Conservation (phyloP, 2,329 filamentous ascomycete species). For the Myotisia sp. region DNA sequence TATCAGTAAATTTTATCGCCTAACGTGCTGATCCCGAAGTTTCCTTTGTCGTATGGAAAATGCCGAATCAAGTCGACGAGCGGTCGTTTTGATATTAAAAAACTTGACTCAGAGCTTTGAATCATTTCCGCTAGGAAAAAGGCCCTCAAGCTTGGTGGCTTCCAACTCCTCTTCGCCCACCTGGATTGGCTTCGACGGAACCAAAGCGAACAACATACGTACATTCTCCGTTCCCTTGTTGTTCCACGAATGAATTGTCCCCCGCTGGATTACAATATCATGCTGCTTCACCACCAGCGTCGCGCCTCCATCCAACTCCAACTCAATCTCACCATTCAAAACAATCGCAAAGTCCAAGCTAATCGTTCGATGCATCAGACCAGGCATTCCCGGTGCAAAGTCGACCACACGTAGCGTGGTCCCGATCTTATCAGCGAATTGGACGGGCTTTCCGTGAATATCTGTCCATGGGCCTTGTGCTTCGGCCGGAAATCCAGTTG, state of each 20-base stretch:
- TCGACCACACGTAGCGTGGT: conserved; percentile 16
- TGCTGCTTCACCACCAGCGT: conserved; percentile 16
- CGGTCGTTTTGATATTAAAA: too few species aligned
- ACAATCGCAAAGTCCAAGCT: conserved; percentile 22
- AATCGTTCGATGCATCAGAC: conserved; percentile 16
- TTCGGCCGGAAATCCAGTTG: conserved; percentile 14
- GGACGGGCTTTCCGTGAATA: conserved; percentile 16
- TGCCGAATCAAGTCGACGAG: too few species aligned
- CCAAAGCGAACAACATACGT: conserved; percentile 15
- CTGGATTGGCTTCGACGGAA: conserved; percentile 10
- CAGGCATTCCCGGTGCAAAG: conserved; percentile 15
- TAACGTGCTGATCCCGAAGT: too few species aligned
- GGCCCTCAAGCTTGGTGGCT: conserved; percentile 9
- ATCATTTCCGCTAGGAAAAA: background rate
- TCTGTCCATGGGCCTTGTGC: conserved; percentile 13
- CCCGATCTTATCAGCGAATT: conserved; percentile 13
- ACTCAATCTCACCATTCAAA: conserved; percentile 17
- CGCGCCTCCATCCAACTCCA: conserved; percentile 19
- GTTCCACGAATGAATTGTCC: conserved; percentile 18
- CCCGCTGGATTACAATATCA: conserved; percentile 20
- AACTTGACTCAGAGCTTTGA: too few species aligned
- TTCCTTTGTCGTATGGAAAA: too few species aligned
- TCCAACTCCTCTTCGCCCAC: conserved; percentile 13
- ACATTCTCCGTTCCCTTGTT: conserved; percentile 12
- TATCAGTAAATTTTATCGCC: too few species aligned